phyloP scores from a whole-genome alignment of 192 early-diverging fungal genomes.

The Oehlia diaphana region DNA sequence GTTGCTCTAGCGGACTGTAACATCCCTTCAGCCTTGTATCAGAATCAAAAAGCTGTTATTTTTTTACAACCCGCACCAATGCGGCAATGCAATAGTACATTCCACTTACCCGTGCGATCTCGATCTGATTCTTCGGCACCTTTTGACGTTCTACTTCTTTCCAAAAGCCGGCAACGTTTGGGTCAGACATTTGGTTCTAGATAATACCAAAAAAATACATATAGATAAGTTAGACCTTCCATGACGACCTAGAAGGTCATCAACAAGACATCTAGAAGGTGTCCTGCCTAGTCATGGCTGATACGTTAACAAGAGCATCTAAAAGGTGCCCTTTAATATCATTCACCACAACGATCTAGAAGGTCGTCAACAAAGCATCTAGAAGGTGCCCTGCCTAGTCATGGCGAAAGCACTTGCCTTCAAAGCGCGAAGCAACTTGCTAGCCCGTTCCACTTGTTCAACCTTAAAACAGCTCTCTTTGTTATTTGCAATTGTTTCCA shows the following conservation, averaged over 20 bases:
- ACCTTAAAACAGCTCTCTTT: neutral
- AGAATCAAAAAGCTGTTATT: neutral
- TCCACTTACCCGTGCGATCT: constrained; percentile 24
- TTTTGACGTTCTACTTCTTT: constrained; percentile 16
- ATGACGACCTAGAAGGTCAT: constrained; percentile 23
- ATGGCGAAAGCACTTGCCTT: constrained; percentile 22
- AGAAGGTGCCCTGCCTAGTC: constrained; percentile 12
- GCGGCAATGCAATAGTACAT: neutral
- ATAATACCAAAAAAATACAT: constrained; percentile 6
- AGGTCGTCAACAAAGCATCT: constrained; percentile 16
- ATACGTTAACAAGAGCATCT: too few relatives aligned
- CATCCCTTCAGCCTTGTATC: neutral
- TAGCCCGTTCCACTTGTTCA: constrained; percentile 5
- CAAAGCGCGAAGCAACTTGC: neutral
- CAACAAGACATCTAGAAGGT: too few relatives aligned
- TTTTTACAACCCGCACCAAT: neutral
- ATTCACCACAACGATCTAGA: too few relatives aligned
- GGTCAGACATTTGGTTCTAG: constrained; percentile 23
- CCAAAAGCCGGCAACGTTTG: constrained; percentile 15
- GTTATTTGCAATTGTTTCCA: constrained; percentile 20
- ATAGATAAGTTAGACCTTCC: neutral
- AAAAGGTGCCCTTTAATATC: too few relatives aligned
- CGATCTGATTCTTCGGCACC: constrained; percentile 20
- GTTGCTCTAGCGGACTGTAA: neutral
- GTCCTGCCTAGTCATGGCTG: too few relatives aligned